Evolutionary conservation across 352 stramenopile species (phyloP).

Genomic region (Globisporangium middletonii): DNA sequence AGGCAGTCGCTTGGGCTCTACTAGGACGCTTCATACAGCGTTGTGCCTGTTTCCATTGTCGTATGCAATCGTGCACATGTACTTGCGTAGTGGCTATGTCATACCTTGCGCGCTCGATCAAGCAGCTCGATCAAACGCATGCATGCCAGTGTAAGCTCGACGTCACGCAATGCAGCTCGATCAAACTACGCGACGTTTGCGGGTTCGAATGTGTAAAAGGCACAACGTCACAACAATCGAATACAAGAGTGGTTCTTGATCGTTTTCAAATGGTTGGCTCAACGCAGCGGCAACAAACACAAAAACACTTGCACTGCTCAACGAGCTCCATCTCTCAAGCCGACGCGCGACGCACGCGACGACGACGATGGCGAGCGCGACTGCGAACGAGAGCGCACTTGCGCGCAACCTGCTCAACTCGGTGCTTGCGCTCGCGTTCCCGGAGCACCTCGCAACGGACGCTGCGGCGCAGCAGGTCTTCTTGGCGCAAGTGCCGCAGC

Average conservation of each 20-base stretch:
- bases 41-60: background rate
- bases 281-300: background rate
- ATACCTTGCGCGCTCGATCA: background rate
- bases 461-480: constrained; percentile 31
- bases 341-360: background rate
- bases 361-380: constrained; percentile 9
- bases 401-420: constrained; percentile 79
- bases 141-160: too few relatives aligned
- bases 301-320: background rate
- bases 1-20: background rate
- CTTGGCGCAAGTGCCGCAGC: constrained; percentile 40
- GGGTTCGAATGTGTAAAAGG: background rate
- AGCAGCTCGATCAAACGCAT: background rate
- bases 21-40: background rate
- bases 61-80: background rate
- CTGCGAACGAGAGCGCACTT: constrained; percentile 31
- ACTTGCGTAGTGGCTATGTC: too few relatives aligned
- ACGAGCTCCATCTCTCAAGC: too few relatives aligned
- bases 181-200: too few relatives aligned
- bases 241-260: too few relatives aligned
- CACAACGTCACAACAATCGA: too few relatives aligned
- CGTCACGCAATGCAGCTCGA: too few relatives aligned
- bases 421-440: constrained; percentile 63
- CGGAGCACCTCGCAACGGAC: constrained; percentile 45
- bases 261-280: background rate